These are phyloP conservation scores for Tripterygium wilfordii DNA, from an alignment of 177 flowering plant species.

Conservation along the genomic window DNA sequence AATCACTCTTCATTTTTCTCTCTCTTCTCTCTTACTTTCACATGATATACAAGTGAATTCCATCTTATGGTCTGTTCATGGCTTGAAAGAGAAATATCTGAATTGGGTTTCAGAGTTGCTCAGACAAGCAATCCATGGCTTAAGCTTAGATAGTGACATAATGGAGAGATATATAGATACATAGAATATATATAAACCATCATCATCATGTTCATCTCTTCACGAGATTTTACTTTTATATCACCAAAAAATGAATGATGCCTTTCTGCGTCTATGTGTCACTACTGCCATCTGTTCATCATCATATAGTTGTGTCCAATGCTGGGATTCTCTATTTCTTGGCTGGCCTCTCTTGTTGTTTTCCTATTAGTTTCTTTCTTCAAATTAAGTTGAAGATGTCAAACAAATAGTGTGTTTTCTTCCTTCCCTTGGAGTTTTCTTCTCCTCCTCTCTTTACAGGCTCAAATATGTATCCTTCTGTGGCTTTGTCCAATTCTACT, in stretches of 20 bases:
- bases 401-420: conserved; percentile 17
- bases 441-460: conserved; percentile 11
- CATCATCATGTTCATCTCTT: conserved; percentile 37
- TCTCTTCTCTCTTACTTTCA: conserved; percentile 1
- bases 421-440: conserved; percentile 21
- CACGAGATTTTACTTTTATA: conserved; percentile 44
- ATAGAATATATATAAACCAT: no score
- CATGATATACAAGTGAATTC: conserved; percentile 11
- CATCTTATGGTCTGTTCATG: conserved; percentile 15
- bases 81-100: conserved; percentile 25
- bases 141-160: conserved; percentile 59
- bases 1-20: conserved; percentile 2
- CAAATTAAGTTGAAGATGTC: conserved; percentile 1
- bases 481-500: conserved; percentile 57
- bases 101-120: conserved; percentile 31
- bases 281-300: conserved; percentile 21
- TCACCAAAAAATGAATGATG: conserved; percentile 24
- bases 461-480: conserved; percentile 47
- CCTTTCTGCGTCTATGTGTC: conserved; percentile 25
- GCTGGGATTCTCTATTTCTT: conserved; percentile 17
- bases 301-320: conserved; percentile 6
- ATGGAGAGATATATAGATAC: no score
- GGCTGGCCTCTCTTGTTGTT: background rate
- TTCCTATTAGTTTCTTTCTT: conserved; percentile 1
- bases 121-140: conserved; percentile 49